Evolutionary conservation across 768 basidiomycete genomes (phyloP).

Genomic region (Leccinum aurantiacum): DNA sequence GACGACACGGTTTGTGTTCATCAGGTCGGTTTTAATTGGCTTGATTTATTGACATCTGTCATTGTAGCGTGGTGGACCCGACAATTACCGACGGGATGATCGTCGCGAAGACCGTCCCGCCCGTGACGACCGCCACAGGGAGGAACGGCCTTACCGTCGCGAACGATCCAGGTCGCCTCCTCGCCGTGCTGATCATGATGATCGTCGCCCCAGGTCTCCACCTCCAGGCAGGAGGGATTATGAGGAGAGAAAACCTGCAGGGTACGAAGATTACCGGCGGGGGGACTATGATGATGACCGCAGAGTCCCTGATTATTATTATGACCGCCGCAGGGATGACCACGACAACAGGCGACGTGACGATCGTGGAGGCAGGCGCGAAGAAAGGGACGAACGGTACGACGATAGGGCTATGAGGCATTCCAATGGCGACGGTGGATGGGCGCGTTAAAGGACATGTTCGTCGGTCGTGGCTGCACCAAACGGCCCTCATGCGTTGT

Average conservation of each 20-base stretch:
- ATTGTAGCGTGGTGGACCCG: slow-evolving; percentile 59
- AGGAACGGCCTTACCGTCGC: slow-evolving; percentile 57
- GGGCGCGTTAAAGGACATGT: slow-evolving; percentile 62
- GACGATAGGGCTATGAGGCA: slow-evolving; percentile 75
- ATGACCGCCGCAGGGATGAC: slow-evolving; percentile 87
- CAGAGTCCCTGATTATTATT: slow-evolving; percentile 81
- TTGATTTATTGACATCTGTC: not conserved
- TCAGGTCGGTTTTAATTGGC: not conserved
- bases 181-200: slow-evolving; percentile 69
- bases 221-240: slow-evolving; percentile 71
- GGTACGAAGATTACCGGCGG: slow-evolving; percentile 89
- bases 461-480: slow-evolving; percentile 37
- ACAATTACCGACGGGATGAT: slow-evolving; percentile 77
- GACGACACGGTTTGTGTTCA: slow-evolving; percentile 55
- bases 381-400: slow-evolving; percentile 79
- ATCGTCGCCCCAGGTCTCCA: slow-evolving; percentile 81
- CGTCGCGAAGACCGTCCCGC: slow-evolving; percentile 56
- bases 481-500: slow-evolving; percentile 32
- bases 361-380: slow-evolving; percentile 73
- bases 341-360: slow-evolving; percentile 55
- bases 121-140: slow-evolving; percentile 57
- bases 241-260: slow-evolving; percentile 87
- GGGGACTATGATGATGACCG: slow-evolving; percentile 78
- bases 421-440: slow-evolving; percentile 76
- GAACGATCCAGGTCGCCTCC: slow-evolving; percentile 83